A percentile compares a stretch with the other conserved stretches of the same genome.
These are phyloP conservation scores for Mucor lusitanicus DNA, from an alignment of 371 early-diverging fungal species.

Conservation along the genomic window DNA sequence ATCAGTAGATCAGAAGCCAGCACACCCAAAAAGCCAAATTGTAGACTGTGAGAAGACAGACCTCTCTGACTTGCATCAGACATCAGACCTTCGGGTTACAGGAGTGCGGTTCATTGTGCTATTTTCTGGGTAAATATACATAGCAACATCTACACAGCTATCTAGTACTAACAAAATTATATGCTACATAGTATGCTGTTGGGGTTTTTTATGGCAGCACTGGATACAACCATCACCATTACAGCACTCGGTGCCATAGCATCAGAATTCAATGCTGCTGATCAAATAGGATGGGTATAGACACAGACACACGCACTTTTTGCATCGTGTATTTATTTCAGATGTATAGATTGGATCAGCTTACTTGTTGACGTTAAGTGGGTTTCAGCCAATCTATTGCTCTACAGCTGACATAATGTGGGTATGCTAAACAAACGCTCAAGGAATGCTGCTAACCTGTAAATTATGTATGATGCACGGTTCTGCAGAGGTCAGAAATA, in stretches of 20 bases:
- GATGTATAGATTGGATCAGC: constrained; percentile 46
- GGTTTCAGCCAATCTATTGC: constrained; percentile 61
- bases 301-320: not conserved
- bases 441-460: not conserved
- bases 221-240: constrained; percentile 77
- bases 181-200: constrained; percentile 27
- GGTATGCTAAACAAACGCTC: constrained; percentile 32
- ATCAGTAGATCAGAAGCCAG: not conserved
- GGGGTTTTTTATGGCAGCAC: constrained; percentile 64
- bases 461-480: not conserved
- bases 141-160: no score
- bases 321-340: not conserved
- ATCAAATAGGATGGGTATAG: constrained; percentile 60
- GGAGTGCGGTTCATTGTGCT: not conserved
- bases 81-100: not conserved
- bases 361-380: constrained; percentile 64
- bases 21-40: not conserved
- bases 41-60: not conserved
- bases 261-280: constrained; percentile 56
- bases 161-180: no score
- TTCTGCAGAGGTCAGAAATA: not conserved
- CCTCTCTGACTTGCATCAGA: not conserved
- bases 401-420: constrained; percentile 63
- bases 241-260: constrained; percentile 57
- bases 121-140: not conserved